phyloP scores from a whole-genome alignment of 179 eudicot genomes.

The Carnegiea gigantea region DNA sequence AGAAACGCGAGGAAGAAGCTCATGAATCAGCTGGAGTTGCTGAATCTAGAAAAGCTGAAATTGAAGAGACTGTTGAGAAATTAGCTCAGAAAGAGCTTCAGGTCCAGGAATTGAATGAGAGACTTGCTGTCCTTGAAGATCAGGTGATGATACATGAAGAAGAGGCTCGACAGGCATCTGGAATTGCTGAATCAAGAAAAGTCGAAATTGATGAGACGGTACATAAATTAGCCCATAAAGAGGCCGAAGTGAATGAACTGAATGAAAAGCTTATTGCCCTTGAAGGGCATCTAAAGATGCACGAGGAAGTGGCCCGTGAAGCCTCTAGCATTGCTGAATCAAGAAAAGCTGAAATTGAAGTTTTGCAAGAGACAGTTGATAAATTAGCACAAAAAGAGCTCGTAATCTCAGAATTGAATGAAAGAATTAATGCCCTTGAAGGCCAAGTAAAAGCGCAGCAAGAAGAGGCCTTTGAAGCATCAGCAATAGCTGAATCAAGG shows the following conservation, averaged over 20 bases:
- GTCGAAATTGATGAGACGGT: slow-evolving; percentile 20
- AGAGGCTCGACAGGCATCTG: slow-evolving; percentile 16
- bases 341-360: slow-evolving; percentile 38
- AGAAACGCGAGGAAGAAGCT: slow-evolving; percentile 23
- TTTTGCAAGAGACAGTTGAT: slow-evolving; percentile 30
- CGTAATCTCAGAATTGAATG: slow-evolving; percentile 27
- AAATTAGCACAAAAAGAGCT: slow-evolving; percentile 27
- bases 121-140: slow-evolving; percentile 44
- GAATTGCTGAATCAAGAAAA: slow-evolving; percentile 22
- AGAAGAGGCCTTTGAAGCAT: slow-evolving; percentile 29
- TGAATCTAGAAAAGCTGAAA: slow-evolving; percentile 49
- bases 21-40: slow-evolving; percentile 27
- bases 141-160: slow-evolving; percentile 52
- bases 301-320: slow-evolving; percentile 35
- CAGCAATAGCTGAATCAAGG: slow-evolving; percentile 26
- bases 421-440: slow-evolving; percentile 45
- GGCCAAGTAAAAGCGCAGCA: slow-evolving; percentile 52
- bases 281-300: slow-evolving; percentile 23
- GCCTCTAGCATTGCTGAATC: slow-evolving; percentile 46
- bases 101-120: slow-evolving; percentile 18
- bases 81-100: slow-evolving; percentile 22
- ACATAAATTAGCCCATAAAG: slow-evolving; percentile 19
- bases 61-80: slow-evolving; percentile 26
- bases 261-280: slow-evolving; percentile 21
- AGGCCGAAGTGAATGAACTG: slow-evolving; percentile 22